Percentiles rank a stretch among this genome's conserved stretches.
These are phyloP conservation scores for Fusarium multiceps DNA, from an alignment of 2,329 filamentous ascomycete species.

Conservation along the genomic window DNA sequence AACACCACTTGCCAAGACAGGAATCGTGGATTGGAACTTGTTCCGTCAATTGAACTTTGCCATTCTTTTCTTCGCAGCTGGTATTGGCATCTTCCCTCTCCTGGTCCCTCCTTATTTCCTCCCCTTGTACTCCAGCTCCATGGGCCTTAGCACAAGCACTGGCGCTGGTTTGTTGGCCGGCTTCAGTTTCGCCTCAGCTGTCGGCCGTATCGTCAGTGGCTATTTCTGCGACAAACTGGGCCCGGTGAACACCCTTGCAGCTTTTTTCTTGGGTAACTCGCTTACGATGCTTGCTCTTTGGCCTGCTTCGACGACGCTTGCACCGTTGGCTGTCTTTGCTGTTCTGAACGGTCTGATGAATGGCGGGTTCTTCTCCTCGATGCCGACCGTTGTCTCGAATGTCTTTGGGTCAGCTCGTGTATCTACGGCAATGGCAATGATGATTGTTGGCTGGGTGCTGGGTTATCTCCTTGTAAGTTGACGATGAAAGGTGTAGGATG, in stretches of 20 bases:
- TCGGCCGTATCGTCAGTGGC: conserved; percentile 67
- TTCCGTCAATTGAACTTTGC: conserved; percentile 64
- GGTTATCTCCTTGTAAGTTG: conserved; percentile 68
- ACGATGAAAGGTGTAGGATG: rapidly evolving
- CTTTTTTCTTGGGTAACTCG: conserved; percentile 62
- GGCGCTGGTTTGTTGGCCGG: conserved; percentile 69
- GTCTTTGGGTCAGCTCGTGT: conserved; percentile 67
- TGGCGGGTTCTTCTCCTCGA: conserved; percentile 72
- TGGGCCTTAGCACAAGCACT: conserved; percentile 63
- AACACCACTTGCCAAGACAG: conserved; percentile 9
- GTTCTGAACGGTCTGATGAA: conserved; percentile 70
- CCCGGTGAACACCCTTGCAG: conserved; percentile 64
- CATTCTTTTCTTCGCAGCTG: conserved; percentile 64
- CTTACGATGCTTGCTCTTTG: conserved; percentile 70
- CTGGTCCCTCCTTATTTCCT: conserved; percentile 72
- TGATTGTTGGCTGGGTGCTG: conserved; percentile 68
- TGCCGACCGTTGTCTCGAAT: conserved; percentile 71
- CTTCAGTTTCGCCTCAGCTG: conserved; percentile 70
- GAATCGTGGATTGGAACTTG: conserved; percentile 64
- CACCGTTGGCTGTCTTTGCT: conserved; percentile 66
- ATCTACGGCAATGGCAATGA: conserved; percentile 70
- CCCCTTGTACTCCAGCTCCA: conserved; percentile 64
- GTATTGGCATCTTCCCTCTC: conserved; percentile 68
- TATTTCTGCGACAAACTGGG: conserved; percentile 65
- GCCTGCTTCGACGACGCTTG: conserved; percentile 67